These are phyloP conservation scores for Fomitopsis schrenkii DNA, from an alignment of 1,284 basidiomycete genomes.

Conservation along the genomic window DNA sequence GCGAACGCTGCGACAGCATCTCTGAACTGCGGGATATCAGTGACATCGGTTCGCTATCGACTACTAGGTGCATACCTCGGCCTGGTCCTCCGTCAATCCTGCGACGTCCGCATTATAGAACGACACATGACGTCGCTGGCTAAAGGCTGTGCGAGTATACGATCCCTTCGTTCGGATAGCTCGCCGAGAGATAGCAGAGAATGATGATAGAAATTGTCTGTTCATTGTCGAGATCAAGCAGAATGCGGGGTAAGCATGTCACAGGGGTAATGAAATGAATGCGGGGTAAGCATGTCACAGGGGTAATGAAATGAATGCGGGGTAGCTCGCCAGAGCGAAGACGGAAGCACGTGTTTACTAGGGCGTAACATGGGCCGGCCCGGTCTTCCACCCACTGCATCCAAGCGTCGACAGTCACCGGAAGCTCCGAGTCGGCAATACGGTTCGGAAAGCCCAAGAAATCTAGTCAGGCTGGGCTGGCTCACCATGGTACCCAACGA, in stretches of 20 bases:
- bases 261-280: not conserved
- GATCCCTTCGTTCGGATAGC: no score
- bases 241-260: not conserved
- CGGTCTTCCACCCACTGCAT: no score
- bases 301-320: not conserved
- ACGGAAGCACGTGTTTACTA: no score
- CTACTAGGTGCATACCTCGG: slow-evolving; percentile 53
- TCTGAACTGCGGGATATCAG: slow-evolving; percentile 57
- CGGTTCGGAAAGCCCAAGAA: no score
- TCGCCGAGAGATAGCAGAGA: not conserved
- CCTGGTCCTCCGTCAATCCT: slow-evolving; percentile 81
- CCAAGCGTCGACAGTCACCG: no score
- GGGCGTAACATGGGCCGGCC: no score
- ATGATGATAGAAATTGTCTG: not conserved
- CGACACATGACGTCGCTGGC: slow-evolving; percentile 39
- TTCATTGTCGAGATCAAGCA: not conserved
- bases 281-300: not conserved
- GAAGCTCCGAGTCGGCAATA: no score
- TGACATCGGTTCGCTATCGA: not conserved
- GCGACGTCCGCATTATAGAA: slow-evolving; percentile 76
- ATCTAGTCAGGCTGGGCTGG: no score
- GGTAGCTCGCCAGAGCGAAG: not conserved
- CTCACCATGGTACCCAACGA: no score
- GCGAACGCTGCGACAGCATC: slow-evolving; percentile 77
- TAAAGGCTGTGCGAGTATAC: not conserved